phyloP scores from a whole-genome alignment of 345 rosid species.

The Noccaea bulbosa region DNA sequence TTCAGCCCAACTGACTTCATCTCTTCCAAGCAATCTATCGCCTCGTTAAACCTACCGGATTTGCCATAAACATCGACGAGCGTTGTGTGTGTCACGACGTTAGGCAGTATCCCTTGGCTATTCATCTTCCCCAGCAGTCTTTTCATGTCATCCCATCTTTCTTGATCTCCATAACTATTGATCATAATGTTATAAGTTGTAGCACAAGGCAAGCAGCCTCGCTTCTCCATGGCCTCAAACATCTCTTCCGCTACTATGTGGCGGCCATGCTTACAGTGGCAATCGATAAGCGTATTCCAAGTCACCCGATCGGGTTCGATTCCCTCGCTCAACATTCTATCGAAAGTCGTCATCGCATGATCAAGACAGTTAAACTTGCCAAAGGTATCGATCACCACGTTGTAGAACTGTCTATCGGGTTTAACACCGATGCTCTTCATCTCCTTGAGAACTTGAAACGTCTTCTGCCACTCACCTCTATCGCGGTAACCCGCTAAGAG shows the following conservation, averaged over 20 bases:
- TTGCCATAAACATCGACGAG: slow-evolving; percentile 85
- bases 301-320: slow-evolving; percentile 83
- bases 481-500: slow-evolving; percentile 82
- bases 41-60: slow-evolving; percentile 86
- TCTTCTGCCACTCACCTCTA: slow-evolving; percentile 93
- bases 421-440: slow-evolving; percentile 82
- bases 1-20: slow-evolving; percentile 81
- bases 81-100: slow-evolving; percentile 83
- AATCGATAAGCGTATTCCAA: slow-evolving; percentile 95
- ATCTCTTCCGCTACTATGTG: slow-evolving; percentile 78
- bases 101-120: slow-evolving; percentile 66
- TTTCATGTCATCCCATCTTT: slow-evolving; percentile 85
- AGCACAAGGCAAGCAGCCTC: slow-evolving; percentile 75
- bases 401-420: slow-evolving; percentile 87
- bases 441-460: slow-evolving; percentile 89
- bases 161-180: slow-evolving; percentile 76
- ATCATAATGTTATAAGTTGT: slow-evolving; percentile 91
- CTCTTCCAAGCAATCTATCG: slow-evolving; percentile 81
- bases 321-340: slow-evolving; percentile 76
- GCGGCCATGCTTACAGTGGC: slow-evolving; percentile 77
- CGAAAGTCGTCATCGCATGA: slow-evolving; percentile 85
- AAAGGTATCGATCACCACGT: slow-evolving; percentile 92
- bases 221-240: slow-evolving; percentile 77
- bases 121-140: slow-evolving; percentile 70
- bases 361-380: slow-evolving; percentile 92